A percentile compares a stretch with the other conserved stretches of the same genome.
phyloP scores from a whole-genome alignment of 169 alveolate species.

The Neospora caninum region DNA sequence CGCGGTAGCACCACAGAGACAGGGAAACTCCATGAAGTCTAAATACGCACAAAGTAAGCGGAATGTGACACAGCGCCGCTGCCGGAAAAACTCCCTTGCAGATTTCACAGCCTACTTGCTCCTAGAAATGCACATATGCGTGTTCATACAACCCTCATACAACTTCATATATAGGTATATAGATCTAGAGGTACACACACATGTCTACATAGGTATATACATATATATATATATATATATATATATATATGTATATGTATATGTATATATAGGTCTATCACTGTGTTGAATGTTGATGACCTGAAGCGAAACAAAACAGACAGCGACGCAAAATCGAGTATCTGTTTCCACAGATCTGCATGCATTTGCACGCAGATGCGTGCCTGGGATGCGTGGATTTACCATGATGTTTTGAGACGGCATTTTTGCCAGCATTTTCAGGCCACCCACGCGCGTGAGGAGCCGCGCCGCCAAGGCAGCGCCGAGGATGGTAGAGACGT shows the following conservation, averaged over 20 bases:
- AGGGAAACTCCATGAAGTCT: not conserved
- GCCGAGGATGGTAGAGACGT: conserved; percentile 94
- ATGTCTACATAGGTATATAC: not conserved
- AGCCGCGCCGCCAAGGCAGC: conserved; percentile 96
- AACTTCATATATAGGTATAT: not conserved
- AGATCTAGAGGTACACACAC: not conserved
- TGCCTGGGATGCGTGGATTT: not conserved
- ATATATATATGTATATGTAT: not conserved
- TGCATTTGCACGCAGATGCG: not conserved
- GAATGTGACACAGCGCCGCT: not conserved
- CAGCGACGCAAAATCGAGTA: too few species aligned
- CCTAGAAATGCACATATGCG: not conserved
- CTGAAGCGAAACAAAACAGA: too few species aligned
- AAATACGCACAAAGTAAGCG: not conserved
- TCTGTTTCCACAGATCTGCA: too few species aligned
- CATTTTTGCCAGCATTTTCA: conserved; percentile 92
- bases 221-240: not conserved
- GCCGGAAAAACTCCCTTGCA: too few species aligned
- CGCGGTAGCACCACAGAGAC: not conserved
- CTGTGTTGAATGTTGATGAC: too few species aligned
- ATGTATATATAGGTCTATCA: not conserved
- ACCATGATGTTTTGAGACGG: conserved; percentile 91
- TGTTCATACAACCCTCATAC: not conserved
- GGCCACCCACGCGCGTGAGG: conserved; percentile 95
- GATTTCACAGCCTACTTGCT: too few species aligned